Evolutionary conservation across 2,329 filamentous ascomycete genomes (phyloP), one percentile per base, ranked within the genome.

Genomic region (Penicillium brevicompactum): DNA sequence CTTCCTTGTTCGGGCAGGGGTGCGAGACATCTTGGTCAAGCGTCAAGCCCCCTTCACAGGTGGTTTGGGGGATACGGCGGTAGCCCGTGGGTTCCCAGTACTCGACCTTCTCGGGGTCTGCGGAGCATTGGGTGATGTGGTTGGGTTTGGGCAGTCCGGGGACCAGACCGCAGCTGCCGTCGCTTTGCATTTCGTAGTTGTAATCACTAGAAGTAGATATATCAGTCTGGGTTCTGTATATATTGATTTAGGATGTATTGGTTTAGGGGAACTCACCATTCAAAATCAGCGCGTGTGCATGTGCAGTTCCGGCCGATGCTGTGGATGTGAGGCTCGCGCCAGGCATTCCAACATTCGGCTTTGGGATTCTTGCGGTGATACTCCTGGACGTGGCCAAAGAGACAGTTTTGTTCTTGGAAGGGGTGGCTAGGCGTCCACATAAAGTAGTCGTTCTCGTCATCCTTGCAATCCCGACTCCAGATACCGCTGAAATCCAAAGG

Each of bases 351-450:
- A 78, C 94, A 99, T 46, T 88, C 77, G 18, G 82, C 80, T 14
- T 87, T 85, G n/a, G 81, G 75, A 74, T 89, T 92, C 83, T 97
- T 99, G 71, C 94, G 90, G 67, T 96, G 85, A 68, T 97, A 99
- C 68, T 90, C 84, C 30, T 92, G 87, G 55, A 90, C 84, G 70
- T 97, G 95, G 1, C 94, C 94, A 68, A 99, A 99, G 2, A 99
- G 81, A 73, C 94, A 99, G 63, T 92, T 86, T 60, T 91, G 81
- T 8, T 89, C 78, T 61, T 89, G 84, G 57, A 87, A 77, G 2
- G 94, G 94, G 71, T 97, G 94, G 66, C 85, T 86, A 2, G 94
- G 93, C 46, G 85, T 85, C 93, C 93, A 99, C 5, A 95, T 77
- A 57, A 89, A 84, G 74, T 97, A 99, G 74, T 97, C 78, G 3